Conservation (phyloP, 2,329 filamentous ascomycete genomes). For the Aspergillus pseudonomiae region DNA sequence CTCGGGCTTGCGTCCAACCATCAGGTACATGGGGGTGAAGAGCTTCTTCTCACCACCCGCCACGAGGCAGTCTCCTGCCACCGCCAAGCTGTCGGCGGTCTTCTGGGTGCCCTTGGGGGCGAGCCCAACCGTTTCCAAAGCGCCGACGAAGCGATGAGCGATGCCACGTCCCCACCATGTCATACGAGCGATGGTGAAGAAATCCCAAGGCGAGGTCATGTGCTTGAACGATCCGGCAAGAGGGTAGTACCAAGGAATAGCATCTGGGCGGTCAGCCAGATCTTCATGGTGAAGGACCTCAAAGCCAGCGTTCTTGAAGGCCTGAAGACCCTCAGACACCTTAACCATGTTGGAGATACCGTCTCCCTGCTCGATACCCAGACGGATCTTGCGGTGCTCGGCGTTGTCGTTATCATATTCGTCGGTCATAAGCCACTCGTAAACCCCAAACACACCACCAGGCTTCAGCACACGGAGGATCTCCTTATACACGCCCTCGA, state of each 20-base stretch:
- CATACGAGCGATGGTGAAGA: constrained; percentile 85
- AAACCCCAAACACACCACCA: constrained; percentile 92
- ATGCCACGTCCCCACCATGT: constrained; percentile 77
- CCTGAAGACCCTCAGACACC: constrained; percentile 75
- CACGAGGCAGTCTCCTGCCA: constrained; percentile 81
- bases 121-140: constrained; percentile 73
- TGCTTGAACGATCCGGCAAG: constrained; percentile 83
- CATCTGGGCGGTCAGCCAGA: constrained; percentile 73
- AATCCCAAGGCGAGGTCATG: constrained; percentile 76
- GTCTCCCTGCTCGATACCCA: constrained; percentile 93
- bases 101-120: constrained; percentile 86
- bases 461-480: constrained; percentile 96
- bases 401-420: constrained; percentile 87
- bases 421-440: constrained; percentile 99
- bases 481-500: constrained; percentile 90
- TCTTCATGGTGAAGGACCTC: constrained; percentile 83
- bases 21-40: constrained; percentile 99
- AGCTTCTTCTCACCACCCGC: constrained; percentile 84
- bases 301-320: constrained; percentile 87
- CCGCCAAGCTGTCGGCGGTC: constrained; percentile 86
- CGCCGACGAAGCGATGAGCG: constrained; percentile 75
- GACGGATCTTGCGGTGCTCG: constrained; percentile 83
- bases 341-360: constrained; percentile 98
- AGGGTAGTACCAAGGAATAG: constrained; percentile 92
- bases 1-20: constrained; percentile 85